phyloP scores from a whole-genome alignment of 441 rosid species.

The Populus hybrid region DNA sequence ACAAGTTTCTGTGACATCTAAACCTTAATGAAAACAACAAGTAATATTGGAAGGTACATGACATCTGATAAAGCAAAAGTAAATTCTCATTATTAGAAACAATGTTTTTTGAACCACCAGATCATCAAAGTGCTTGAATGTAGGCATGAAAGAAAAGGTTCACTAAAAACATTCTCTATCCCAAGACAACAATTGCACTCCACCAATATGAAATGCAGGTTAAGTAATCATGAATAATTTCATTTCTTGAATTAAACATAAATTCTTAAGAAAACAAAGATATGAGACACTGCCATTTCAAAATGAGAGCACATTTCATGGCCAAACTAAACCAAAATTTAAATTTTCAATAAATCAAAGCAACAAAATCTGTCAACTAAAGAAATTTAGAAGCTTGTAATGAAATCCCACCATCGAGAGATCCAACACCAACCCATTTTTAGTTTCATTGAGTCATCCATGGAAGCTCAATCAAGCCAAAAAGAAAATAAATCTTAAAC shows the following conservation, averaged over 20 bases:
- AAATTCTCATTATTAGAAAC: neutral
- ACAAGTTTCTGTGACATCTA: neutral
- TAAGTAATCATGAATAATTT: neutral
- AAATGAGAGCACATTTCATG: neutral
- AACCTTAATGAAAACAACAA: neutral
- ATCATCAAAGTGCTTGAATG: neutral
- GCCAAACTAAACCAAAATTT: neutral
- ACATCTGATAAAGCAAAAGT: neutral
- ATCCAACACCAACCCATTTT: conserved; percentile 27
- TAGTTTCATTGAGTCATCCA: conserved; percentile 5
- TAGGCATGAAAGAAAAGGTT: no score
- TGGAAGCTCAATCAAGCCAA: neutral
- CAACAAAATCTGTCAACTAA: neutral
- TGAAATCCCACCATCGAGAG: conserved; percentile 7
- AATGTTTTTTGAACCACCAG: neutral
- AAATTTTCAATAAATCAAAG: neutral
- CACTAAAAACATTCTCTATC: neutral
- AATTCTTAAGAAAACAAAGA: neutral
- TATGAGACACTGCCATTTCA: neutral
- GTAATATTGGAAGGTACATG: neutral
- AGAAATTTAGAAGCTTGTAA: neutral
- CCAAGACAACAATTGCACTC: neutral
- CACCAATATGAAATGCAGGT: conserved; percentile 1
- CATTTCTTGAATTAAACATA: conserved; percentile 1
- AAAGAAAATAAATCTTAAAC: conserved; percentile 4